These are phyloP conservation scores for Candida anutae DNA, from an alignment of 1,139 yeast genomes.

Conservation along the genomic window DNA sequence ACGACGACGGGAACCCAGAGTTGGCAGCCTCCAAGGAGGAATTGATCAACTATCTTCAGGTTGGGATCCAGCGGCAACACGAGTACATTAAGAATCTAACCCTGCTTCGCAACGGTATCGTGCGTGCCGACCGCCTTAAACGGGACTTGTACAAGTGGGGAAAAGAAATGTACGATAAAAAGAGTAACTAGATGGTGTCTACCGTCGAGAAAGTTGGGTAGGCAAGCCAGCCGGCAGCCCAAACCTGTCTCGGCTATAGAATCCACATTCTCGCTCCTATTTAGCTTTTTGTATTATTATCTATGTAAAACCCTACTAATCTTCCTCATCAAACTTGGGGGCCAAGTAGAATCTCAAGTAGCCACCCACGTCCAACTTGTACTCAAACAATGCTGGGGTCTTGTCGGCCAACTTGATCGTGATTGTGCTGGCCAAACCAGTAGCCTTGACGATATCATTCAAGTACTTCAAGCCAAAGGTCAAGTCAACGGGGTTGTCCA, in stretches of 20 bases:
- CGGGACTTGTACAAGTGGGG: constrained; percentile 73
- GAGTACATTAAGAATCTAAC: constrained; percentile 78
- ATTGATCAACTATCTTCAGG: constrained; percentile 37
- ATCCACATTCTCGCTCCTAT: too few species aligned
- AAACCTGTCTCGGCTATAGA: too few species aligned
- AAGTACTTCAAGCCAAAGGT: constrained; percentile 90
- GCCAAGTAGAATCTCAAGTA: constrained; percentile 93
- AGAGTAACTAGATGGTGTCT: constrained; percentile 18
- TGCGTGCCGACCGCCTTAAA: constrained; percentile 71
- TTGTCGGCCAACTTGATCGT: constrained; percentile 83
- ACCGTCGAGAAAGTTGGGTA: too few species aligned
- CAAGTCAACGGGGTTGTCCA: constrained; percentile 81
- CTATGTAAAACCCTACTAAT: background rate
- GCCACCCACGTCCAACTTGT: constrained; percentile 81
- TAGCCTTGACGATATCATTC: constrained; percentile 85
- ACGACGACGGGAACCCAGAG: constrained; percentile 21
- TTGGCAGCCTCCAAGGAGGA: constrained; percentile 28
- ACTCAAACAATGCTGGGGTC: constrained; percentile 92
- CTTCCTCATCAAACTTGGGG: constrained; percentile 79
- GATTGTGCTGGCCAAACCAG: constrained; percentile 67
- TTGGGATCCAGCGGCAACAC: constrained; percentile 73
- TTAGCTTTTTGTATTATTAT: too few species aligned
- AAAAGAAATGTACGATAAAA: constrained; percentile 72
- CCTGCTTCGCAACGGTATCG: constrained; percentile 63
- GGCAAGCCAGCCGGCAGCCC: too few species aligned